Evolutionary conservation across 352 stramenopile genomes (phyloP).

Genomic region (Phytophthora rubi): DNA sequence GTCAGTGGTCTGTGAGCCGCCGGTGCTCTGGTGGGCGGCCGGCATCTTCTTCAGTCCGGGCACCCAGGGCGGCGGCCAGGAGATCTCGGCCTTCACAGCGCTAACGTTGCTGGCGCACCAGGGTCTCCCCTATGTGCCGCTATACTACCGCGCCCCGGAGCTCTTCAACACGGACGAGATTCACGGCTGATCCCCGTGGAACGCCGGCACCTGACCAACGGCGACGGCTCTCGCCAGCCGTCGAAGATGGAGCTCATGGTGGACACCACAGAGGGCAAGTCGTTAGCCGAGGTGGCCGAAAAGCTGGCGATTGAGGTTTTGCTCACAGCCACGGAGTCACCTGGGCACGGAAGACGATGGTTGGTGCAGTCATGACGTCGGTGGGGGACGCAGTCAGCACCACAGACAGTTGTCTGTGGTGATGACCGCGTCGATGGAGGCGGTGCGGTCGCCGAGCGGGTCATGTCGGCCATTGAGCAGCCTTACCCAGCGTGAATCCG

Average conservation of each 20-base stretch:
- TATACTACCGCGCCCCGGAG: background rate
- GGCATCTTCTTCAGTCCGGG: constrained; percentile 42
- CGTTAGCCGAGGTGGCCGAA: background rate
- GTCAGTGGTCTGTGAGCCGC: constrained; percentile 30
- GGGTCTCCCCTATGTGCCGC: constrained; percentile 30
- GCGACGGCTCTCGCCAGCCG: constrained; percentile 54
- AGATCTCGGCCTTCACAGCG: constrained; percentile 33
- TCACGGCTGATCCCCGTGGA: constrained; percentile 34
- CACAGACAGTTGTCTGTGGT: too few species aligned
- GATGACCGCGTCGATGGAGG: too few species aligned
- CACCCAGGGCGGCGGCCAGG: constrained; percentile 33
- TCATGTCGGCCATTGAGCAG: too few species aligned
- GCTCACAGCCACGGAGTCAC: too few species aligned
- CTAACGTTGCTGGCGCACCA: constrained; percentile 38
- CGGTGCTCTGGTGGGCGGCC: constrained; percentile 28
- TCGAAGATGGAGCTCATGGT: constrained; percentile 82
- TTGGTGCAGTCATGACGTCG: too few species aligned
- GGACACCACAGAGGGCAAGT: constrained; percentile 34
- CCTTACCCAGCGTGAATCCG: too few species aligned
- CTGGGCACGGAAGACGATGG: too few species aligned
- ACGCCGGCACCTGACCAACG: constrained; percentile 24
- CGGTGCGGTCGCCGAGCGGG: too few species aligned
- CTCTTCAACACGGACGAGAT: constrained; percentile 37
- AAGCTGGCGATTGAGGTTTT: background rate
- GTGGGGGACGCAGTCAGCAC: too few species aligned